Conservation (phyloP, 2,329 filamentous ascomycete species). For the Penicillium sp. region DNA sequence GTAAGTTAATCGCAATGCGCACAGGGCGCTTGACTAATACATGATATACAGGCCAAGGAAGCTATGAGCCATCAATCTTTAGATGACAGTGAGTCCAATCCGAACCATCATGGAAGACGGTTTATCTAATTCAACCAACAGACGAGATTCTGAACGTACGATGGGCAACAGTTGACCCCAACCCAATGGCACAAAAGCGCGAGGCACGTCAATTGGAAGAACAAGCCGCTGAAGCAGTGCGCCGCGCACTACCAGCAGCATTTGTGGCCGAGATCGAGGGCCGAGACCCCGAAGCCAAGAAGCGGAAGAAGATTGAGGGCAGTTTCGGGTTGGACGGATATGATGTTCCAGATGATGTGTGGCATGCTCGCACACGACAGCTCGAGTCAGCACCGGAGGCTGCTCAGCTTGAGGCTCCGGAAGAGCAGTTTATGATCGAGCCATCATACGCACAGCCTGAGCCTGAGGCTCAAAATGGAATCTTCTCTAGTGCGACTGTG, state of each 20-base stretch:
- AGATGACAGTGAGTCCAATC: slow-evolving; percentile 61
- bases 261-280: slow-evolving; percentile 95
- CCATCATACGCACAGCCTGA: slow-evolving; percentile 41
- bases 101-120: not conserved
- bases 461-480: slow-evolving; percentile 50
- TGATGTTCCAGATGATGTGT: slow-evolving; percentile 90
- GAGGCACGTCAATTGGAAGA: slow-evolving; percentile 89
- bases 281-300: slow-evolving; percentile 79
- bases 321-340: slow-evolving; percentile 88
- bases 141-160: slow-evolving; percentile 89
- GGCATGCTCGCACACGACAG: slow-evolving; percentile 79
- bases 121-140: not conserved
- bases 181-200: slow-evolving; percentile 89
- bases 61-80: slow-evolving; percentile 94
- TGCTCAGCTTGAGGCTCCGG: slow-evolving; percentile 57
- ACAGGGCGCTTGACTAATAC: not conserved
- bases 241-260: slow-evolving; percentile 80
- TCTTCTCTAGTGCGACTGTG: slow-evolving; percentile 80
- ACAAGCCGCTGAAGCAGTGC: slow-evolving; percentile 91
- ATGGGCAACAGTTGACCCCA: slow-evolving; percentile 96
- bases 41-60: slow-evolving; percentile 61
- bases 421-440: slow-evolving; percentile 50
- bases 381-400: slow-evolving; percentile 62
- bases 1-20: slow-evolving; percentile 32
- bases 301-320: slow-evolving; percentile 85